Evolutionary conservation across 1,284 basidiomycete genomes (phyloP).

Genomic region (Trichosporon sp.): DNA sequence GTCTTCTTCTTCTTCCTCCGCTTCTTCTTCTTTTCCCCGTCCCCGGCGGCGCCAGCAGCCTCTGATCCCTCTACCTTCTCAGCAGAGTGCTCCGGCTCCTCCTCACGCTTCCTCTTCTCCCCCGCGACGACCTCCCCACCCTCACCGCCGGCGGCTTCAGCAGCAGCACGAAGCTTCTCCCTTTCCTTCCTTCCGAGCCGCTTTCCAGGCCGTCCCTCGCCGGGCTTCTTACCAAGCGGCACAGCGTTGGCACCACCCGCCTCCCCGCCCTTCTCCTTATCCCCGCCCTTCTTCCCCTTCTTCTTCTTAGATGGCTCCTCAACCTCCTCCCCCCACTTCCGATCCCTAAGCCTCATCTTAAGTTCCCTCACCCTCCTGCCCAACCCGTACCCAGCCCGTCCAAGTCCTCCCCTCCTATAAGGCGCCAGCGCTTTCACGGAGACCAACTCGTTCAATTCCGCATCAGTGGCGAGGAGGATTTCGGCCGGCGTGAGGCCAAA

Average conservation of each 20-base stretch:
- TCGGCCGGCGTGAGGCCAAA: constrained; percentile 78
- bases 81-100: not conserved
- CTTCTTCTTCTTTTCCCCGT: constrained; percentile 20
- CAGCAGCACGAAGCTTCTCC: constrained; percentile 24
- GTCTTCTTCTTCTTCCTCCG: constrained; percentile 19
- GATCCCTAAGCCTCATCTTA: constrained; percentile 55
- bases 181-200: constrained; percentile 51
- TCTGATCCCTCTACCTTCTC: not conserved
- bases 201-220: constrained; percentile 32
- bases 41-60: not conserved
- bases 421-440: constrained; percentile 85
- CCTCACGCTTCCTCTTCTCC: constrained; percentile 15
- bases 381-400: constrained; percentile 58
- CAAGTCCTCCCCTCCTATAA: constrained; percentile 59
- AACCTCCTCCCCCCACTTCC: constrained; percentile 51
- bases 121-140: not conserved
- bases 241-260: constrained; percentile 14
- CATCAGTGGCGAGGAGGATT: constrained; percentile 86
- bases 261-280: not conserved
- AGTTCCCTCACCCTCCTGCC: constrained; percentile 68
- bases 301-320: constrained; percentile 11
- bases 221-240: constrained; percentile 14
- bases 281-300: not conserved
- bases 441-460: constrained; percentile 86
- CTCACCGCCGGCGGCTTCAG: constrained; percentile 8